phyloP scores from a whole-genome alignment of 169 alveolate species.

The Eimeria acervulina region DNA sequence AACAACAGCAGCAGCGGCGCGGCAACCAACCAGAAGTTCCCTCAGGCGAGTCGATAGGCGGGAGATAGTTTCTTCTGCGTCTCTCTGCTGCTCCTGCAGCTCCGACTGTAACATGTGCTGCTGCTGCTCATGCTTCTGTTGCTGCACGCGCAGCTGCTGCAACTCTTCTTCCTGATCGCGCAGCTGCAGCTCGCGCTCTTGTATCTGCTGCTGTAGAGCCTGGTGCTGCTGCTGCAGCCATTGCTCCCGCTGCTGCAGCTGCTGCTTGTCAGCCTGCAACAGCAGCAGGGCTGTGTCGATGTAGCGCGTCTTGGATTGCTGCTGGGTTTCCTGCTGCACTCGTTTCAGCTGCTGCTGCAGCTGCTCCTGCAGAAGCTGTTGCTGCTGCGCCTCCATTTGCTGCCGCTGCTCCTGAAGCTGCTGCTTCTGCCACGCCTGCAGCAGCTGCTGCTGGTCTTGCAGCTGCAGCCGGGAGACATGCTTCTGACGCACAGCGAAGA shows the following conservation, averaged over 20 bases:
- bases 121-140: constrained; percentile 65
- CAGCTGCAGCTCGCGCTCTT: constrained; percentile 51
- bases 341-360: constrained; percentile 51
- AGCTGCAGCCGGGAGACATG: neutral
- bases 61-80: constrained; percentile 36
- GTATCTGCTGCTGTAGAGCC: constrained; percentile 25
- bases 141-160: constrained; percentile 55
- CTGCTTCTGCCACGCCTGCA: constrained; percentile 15
- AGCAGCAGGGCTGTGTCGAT: constrained; percentile 45
- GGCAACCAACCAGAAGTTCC: neutral
- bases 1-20: neutral
- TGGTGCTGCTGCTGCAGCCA: constrained; percentile 62
- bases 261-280: constrained; percentile 69
- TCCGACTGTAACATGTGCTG: constrained; percentile 32
- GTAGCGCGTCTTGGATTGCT: constrained; percentile 62
- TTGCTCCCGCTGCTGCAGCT: constrained; percentile 63
- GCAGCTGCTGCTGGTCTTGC: constrained; percentile 21
- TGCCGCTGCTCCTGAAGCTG: constrained; percentile 19
- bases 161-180: constrained; percentile 27
- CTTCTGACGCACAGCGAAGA: constrained; percentile 13
- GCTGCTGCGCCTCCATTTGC: constrained; percentile 42
- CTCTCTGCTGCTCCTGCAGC: constrained; percentile 45
- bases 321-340: constrained; percentile 17
- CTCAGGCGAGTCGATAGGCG: constrained; percentile 21
- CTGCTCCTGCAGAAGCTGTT: constrained; percentile 22